phyloP scores from a whole-genome alignment of 2,329 filamentous ascomycete genomes.

The Aspergillus ochraceoroseus region DNA sequence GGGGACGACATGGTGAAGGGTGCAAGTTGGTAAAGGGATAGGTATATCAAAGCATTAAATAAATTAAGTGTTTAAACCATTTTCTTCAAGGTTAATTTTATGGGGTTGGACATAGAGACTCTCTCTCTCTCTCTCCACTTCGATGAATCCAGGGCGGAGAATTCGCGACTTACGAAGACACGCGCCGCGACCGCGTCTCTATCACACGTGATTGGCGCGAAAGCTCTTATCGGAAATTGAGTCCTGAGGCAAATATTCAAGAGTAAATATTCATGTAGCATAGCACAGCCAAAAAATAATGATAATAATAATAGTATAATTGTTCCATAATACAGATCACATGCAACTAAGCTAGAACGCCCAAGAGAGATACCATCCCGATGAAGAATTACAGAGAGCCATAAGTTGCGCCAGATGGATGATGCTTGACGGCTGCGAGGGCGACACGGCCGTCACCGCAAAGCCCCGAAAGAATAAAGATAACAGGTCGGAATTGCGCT shows the following conservation, averaged over 20 bases:
- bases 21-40: too few relatives aligned
- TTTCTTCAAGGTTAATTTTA: too few relatives aligned
- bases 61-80: too few relatives aligned
- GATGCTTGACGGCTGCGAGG: too few relatives aligned
- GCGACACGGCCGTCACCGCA: too few relatives aligned
- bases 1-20: slow-evolving; percentile 28
- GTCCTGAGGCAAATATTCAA: slow-evolving; percentile 2
- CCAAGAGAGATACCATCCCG: slow-evolving; percentile 18
- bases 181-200: slow-evolving; percentile 19
- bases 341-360: slow-evolving; percentile 10
- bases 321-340: slow-evolving; percentile 16
- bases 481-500: background rate
- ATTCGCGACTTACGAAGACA: slow-evolving; percentile 4
- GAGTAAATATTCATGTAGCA: too few relatives aligned
- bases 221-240: slow-evolving; percentile 1
- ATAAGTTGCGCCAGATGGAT: slow-evolving; percentile 9
- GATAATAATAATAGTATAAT: slow-evolving; percentile 3
- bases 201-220: slow-evolving; percentile 17
- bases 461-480: too few relatives aligned
- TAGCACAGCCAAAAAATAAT: too few relatives aligned
- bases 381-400: slow-evolving; percentile 13
- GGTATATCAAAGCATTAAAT: too few relatives aligned
- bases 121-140: too few relatives aligned
- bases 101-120: too few relatives aligned
- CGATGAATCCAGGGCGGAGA: slow-evolving; percentile 12